Percentiles rank a stretch among this genome's conserved stretches.
These are phyloP conservation scores for Podospora anserina DNA, from an alignment of 495 filamentous ascomycete genomes.

Conservation along the genomic window DNA sequence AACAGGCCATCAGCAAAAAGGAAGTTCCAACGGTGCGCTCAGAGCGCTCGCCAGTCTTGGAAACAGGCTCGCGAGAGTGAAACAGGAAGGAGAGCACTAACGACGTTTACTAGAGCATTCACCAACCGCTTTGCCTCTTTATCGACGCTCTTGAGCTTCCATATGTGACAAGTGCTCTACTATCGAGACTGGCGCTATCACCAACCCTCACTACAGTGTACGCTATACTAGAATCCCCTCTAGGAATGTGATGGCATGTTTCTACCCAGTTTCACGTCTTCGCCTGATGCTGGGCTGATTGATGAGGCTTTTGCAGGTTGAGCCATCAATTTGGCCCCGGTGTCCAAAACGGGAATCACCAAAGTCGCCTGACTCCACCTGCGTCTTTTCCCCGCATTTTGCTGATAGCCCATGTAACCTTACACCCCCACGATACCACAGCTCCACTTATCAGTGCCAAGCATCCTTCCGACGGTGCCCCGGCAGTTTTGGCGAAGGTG, in stretches of 20 bases:
- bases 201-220: too few relatives aligned
- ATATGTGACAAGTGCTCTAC: neutral
- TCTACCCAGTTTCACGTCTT: neutral
- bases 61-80: neutral
- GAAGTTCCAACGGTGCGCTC: neutral
- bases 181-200: neutral
- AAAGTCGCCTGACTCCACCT: constrained; percentile 8
- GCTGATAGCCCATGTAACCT: neutral
- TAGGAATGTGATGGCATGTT: neutral
- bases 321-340: neutral
- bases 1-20: neutral
- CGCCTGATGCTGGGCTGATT: neutral
- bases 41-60: neutral
- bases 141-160: neutral
- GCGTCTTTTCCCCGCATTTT: neutral
- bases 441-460: neutral
- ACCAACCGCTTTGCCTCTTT: neutral
- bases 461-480: neutral
- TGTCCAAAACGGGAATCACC: constrained; percentile 7
- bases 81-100: neutral
- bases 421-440: neutral
- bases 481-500: neutral
- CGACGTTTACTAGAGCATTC: neutral
- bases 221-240: too few relatives aligned
- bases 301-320: neutral